These are phyloP conservation scores for Ganoderma meredithae DNA, from an alignment of 1,284 basidiomycete genomes.

Conservation along the genomic window DNA sequence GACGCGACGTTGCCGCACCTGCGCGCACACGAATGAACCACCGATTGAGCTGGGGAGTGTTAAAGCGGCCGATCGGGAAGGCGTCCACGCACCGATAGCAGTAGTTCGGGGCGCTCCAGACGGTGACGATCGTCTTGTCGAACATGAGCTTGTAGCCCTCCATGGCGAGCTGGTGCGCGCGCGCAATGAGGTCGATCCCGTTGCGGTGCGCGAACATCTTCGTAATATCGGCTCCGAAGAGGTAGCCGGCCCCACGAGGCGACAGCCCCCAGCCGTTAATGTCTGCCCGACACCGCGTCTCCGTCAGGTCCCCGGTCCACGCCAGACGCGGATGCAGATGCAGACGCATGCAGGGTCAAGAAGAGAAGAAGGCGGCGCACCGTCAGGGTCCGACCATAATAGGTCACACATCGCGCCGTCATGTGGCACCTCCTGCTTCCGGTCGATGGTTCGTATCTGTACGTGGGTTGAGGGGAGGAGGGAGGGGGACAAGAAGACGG, in stretches of 20 bases:
- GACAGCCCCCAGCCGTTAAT: conserved; percentile 95
- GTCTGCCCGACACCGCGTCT: conserved; percentile 52
- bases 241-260: conserved; percentile 95
- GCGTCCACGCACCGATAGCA: conserved; percentile 84
- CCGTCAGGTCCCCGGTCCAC: neutral
- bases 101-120: conserved; percentile 99
- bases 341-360: neutral
- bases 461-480: neutral
- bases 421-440: conserved; percentile 99
- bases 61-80: neutral
- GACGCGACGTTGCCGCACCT: conserved; percentile 96
- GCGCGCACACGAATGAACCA: neutral
- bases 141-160: conserved; percentile 99
- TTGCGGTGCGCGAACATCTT: conserved; percentile 92
- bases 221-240: conserved; percentile 95
- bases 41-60: too few relatives aligned
- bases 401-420: conserved; percentile 99
- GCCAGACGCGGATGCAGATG: neutral
- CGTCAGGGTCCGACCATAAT: conserved; percentile 98
- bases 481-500: neutral
- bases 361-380: conserved; percentile 48
- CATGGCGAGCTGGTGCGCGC: conserved; percentile 98
- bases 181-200: conserved; percentile 92
- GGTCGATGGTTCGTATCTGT: conserved; percentile 96
- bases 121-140: conserved; percentile 94